Percentiles rank a stretch among this genome's conserved stretches.
Conservation (phyloP, 176 grass and related monocot species). For the Triticum turgidum region DNA sequence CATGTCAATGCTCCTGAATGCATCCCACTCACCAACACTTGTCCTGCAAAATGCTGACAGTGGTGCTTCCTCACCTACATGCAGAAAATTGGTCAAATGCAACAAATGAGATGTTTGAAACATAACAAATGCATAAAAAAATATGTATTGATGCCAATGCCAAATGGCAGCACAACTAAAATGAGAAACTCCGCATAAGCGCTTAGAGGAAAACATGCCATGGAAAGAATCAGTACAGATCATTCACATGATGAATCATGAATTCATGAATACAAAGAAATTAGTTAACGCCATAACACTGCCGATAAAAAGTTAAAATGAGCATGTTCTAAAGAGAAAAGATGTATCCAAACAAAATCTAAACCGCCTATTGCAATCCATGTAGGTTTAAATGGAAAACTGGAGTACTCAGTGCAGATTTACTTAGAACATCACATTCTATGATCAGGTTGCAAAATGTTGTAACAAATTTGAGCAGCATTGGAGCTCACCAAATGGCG, state of each 20-base stretch:
- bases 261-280: not conserved
- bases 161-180: slow-evolving; percentile 9
- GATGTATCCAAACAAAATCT: not conserved
- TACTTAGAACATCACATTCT: not conserved
- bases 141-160: not conserved
- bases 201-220: slow-evolving; percentile 7
- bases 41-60: slow-evolving; percentile 82
- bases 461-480: not conserved
- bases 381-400: not conserved
- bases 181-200: not conserved
- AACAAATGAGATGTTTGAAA: not conserved
- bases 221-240: not conserved
- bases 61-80: slow-evolving; percentile 65
- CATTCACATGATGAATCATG: not conserved
- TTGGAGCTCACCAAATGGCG: slow-evolving; percentile 73
- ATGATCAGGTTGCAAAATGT: not conserved
- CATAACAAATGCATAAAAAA: not conserved
- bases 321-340: not conserved
- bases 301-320: not conserved
- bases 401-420: not conserved
- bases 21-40: slow-evolving; percentile 73
- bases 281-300: not conserved
- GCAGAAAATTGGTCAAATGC: slow-evolving; percentile 1
- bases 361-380: not conserved
- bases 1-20: slow-evolving; percentile 89